Conservation (phyloP, 23 red algal species). For the Gracilaria gracilis region DNA sequence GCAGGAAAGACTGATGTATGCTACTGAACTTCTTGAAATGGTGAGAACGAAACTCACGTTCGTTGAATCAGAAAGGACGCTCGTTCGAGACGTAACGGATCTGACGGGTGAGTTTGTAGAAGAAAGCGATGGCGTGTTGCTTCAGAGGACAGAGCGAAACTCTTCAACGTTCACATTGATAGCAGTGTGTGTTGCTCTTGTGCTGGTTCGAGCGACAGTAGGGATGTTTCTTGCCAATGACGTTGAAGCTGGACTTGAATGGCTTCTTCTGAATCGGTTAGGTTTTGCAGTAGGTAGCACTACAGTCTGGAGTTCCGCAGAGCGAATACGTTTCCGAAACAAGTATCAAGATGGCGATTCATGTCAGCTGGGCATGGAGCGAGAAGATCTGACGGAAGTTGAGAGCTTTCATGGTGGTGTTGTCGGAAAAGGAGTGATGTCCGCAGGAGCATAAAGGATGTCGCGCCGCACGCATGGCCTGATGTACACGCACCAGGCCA, state of each 20-base stretch:
- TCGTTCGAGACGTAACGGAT: constrained; percentile 14
- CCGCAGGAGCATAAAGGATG: too few relatives aligned
- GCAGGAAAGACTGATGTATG: background rate
- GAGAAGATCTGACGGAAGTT: constrained; percentile 8
- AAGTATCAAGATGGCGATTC: constrained; percentile 20
- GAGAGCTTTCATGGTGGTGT: constrained; percentile 26
- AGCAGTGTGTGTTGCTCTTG: background rate
- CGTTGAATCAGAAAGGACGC: constrained; percentile 7
- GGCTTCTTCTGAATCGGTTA: background rate
- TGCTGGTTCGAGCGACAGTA: background rate
- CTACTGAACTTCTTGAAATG: constrained; percentile 2
- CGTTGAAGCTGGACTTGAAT: constrained; percentile 22
- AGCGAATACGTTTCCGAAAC: constrained; percentile 11
- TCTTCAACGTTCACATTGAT: constrained; percentile 28
- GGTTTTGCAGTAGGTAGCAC: background rate
- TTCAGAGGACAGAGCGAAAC: constrained; percentile 24
- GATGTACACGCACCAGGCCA: too few relatives aligned
- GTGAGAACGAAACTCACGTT: background rate
- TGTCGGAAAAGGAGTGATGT: constrained; percentile 9
- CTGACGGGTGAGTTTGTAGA: background rate
- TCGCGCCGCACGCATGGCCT: too few relatives aligned
- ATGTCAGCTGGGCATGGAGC: constrained; percentile 27
- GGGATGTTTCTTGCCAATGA: background rate
- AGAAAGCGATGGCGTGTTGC: background rate
- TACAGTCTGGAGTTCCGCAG: background rate